Evolutionary conservation across 345 rosid species (phyloP).

Genomic region (Brassica nigra): DNA sequence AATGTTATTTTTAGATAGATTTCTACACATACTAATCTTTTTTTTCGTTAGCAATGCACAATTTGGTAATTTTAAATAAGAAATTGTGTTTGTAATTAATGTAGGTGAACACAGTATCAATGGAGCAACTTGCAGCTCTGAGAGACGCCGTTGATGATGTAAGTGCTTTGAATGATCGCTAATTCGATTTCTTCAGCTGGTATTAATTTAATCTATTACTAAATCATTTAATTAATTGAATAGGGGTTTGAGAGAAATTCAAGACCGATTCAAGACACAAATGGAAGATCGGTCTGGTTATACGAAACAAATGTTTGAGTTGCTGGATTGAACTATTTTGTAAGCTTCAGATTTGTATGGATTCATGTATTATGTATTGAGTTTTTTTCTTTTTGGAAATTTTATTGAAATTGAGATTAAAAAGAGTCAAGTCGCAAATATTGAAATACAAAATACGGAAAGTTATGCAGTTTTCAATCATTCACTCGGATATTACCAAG

Average conservation of each 20-base stretch:
- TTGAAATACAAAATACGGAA: background rate
- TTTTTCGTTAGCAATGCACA: background rate
- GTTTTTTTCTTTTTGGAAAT: background rate
- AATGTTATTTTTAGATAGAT: background rate
- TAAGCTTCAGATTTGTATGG: background rate
- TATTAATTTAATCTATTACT: background rate
- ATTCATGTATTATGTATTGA: background rate
- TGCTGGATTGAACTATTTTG: background rate
- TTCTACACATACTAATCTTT: background rate
- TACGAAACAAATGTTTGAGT: slow-evolving; percentile 41
- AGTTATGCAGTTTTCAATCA: background rate
- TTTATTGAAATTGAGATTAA: background rate
- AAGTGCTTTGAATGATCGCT: slow-evolving; percentile 30
- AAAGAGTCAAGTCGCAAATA: background rate
- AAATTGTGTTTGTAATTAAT: background rate
- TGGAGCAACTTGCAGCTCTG: slow-evolving; percentile 56
- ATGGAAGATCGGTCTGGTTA: slow-evolving; percentile 49
- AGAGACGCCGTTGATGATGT: slow-evolving; percentile 63
- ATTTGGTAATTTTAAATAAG: background rate
- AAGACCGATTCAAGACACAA: slow-evolving; percentile 58
- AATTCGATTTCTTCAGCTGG: slow-evolving; percentile 1
- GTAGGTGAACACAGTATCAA: slow-evolving; percentile 68
- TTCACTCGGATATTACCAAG: background rate
- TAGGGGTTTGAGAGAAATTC: slow-evolving; percentile 69
- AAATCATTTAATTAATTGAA: background rate